Evolutionary conservation across 257 asterid species (phyloP).

Genomic region (Rauvolfia tetraphylla): DNA sequence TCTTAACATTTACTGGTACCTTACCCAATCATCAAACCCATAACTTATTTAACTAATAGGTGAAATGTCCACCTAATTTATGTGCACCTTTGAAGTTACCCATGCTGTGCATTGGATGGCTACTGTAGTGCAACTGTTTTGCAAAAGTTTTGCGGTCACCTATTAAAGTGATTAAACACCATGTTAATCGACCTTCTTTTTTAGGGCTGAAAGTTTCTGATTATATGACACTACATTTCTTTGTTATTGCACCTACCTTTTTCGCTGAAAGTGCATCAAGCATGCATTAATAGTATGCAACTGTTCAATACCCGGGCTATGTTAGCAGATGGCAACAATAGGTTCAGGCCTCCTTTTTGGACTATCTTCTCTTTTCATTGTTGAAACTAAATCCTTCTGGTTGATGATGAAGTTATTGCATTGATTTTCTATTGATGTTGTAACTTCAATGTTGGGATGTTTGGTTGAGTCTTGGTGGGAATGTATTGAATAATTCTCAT

Average conservation of each 20-base stretch:
- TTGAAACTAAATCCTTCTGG: background rate
- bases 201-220: background rate
- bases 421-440: background rate
- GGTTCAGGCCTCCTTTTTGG: background rate
- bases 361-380: background rate
- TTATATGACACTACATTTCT: background rate
- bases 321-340: background rate
- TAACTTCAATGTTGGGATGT: slow-evolving; percentile 1
- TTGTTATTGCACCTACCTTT: background rate
- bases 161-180: background rate
- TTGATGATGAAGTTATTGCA: background rate
- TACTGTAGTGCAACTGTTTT: background rate
- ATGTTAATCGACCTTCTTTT: background rate
- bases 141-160: background rate
- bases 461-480: background rate
- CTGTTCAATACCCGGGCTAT: background rate
- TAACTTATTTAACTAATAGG: background rate
- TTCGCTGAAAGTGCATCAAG: background rate
- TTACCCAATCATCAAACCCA: background rate
- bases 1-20: background rate
- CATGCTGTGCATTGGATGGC: background rate
- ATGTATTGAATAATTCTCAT: background rate
- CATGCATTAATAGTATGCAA: background rate
- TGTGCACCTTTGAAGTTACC: background rate
- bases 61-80: background rate